Evolutionary conservation across 140 eudicot genomes (phyloP).

Genomic region (Oenanthe javanica): DNA sequence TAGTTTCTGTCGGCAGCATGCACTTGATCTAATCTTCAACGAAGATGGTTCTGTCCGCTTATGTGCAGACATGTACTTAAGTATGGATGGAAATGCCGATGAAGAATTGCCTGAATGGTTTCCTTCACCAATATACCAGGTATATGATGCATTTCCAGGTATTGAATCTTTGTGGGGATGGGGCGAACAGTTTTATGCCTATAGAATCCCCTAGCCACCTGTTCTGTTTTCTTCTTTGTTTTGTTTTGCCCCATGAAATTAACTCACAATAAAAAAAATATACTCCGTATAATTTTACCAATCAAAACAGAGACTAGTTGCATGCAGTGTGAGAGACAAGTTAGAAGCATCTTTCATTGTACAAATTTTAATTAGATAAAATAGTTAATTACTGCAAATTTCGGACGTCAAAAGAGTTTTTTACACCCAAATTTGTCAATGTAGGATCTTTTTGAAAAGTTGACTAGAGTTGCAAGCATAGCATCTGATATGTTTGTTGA

Average conservation of each 20-base stretch:
- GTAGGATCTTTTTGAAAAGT: constrained; percentile 67
- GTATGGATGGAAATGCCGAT: constrained; percentile 36
- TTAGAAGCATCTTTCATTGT: not conserved
- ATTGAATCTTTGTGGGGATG: not conserved
- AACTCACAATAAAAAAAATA: not conserved
- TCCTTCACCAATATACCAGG: constrained; percentile 79
- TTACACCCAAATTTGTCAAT: not conserved
- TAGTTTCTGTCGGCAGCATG: constrained; percentile 81
- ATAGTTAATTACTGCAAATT: not conserved
- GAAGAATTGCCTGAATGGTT: constrained; percentile 70
- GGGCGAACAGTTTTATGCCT: not conserved
- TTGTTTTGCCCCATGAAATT: too few species aligned
- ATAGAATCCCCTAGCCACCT: not conserved
- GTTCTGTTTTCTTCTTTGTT: not conserved
- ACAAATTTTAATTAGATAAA: not conserved
- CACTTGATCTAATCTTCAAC: constrained; percentile 68
- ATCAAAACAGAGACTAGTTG: not conserved
- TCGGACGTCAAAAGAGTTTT: not conserved
- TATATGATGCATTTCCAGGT: constrained; percentile 1
- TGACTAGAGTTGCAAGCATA: constrained; percentile 41
- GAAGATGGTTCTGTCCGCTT: constrained; percentile 68
- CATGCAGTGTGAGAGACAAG: not conserved
- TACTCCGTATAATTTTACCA: not conserved
- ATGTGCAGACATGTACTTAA: constrained; percentile 55
- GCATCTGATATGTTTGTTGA: constrained; percentile 78